Evolutionary conservation across 208 protist species (phyloP).

Genomic region (Leishmania mexicana): DNA sequence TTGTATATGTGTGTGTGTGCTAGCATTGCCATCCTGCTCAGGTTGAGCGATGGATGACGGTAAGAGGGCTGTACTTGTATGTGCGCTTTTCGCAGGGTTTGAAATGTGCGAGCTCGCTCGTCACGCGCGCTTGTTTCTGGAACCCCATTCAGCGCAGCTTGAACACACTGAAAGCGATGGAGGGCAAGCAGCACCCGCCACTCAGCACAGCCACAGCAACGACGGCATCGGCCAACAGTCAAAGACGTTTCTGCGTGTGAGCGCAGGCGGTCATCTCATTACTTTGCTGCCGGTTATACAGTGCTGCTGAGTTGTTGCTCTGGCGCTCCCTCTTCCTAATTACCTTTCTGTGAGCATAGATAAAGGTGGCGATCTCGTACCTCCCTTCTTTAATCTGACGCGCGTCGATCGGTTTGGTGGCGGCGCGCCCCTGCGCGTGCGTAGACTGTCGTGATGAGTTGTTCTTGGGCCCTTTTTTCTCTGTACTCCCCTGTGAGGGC

Average conservation of each 20-base stretch:
- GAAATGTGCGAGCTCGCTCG: neutral
- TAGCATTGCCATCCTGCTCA: neutral
- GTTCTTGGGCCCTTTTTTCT: neutral
- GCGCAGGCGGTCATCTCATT: neutral
- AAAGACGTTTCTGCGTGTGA: neutral
- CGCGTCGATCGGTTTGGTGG: neutral
- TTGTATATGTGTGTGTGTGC: neutral
- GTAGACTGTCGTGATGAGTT: neutral
- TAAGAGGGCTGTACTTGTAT: no score
- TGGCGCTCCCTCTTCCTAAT: neutral
- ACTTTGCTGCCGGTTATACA: no score
- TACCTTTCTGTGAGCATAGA: neutral
- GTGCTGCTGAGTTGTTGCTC: neutral
- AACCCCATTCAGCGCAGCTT: neutral
- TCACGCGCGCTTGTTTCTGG: neutral
- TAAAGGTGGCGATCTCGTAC: neutral
- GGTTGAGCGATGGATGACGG: neutral
- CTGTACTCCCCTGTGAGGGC: neutral
- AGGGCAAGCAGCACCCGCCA: no score
- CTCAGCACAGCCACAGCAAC: neutral
- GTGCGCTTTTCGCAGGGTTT: neutral
- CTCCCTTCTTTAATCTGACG: neutral
- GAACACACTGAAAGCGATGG: neutral
- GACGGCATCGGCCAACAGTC: neutral
- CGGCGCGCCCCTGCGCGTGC: neutral